A percentile compares a stretch with the other conserved stretches of the same genome.
phyloP scores from a whole-genome alignment of 2,329 filamentous ascomycete species.

The Dryadomyces sulphureus region DNA sequence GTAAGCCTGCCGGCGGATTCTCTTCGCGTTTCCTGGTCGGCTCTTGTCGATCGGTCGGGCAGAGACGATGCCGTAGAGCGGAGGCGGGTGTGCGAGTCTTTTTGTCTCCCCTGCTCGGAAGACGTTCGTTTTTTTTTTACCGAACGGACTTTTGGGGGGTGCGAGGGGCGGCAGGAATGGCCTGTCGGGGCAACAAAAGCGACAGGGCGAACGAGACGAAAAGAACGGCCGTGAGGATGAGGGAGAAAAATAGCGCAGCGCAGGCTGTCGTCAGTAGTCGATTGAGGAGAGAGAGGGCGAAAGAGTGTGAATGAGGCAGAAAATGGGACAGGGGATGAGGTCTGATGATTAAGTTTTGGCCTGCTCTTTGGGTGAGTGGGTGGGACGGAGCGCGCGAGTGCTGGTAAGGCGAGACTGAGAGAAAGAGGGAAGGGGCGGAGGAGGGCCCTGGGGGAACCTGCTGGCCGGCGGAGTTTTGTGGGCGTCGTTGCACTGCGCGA shows the following conservation, averaged over 20 bases:
- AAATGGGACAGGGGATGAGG: constrained; percentile 3
- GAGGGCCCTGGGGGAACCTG: no score
- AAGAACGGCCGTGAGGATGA: not conserved
- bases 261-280: not conserved
- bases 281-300: not conserved
- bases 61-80: no score
- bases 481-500: not conserved
- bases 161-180: no score
- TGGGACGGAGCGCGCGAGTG: not conserved
- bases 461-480: not conserved
- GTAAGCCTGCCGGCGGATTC: no score
- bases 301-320: not conserved
- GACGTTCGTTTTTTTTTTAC: no score
- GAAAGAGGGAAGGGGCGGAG: constrained; percentile 2
- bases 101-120: no score
- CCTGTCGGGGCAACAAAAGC: not conserved
- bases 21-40: no score
- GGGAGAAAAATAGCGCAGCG: not conserved
- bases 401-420: not conserved
- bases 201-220: not conserved
- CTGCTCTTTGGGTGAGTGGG: constrained; percentile 1
- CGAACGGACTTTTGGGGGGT: no score
- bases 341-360: constrained; percentile 10
- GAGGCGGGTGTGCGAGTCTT: no score
- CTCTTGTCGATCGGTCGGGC: no score